Evolutionary conservation across 768 basidiomycete genomes (phyloP).

Genomic region (Termitomyces sp.): DNA sequence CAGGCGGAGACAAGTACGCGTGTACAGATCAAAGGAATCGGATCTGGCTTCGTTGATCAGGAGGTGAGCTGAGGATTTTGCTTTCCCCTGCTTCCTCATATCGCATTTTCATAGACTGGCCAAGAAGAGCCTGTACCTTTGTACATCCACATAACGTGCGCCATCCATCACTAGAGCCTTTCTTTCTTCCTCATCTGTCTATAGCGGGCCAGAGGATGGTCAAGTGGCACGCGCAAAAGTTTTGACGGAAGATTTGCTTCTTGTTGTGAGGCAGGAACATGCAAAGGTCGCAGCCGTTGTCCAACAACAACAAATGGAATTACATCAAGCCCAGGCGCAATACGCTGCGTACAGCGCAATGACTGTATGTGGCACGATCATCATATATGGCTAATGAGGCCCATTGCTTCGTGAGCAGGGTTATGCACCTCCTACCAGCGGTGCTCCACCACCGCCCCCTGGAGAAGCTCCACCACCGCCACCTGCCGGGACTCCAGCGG

Average conservation of each 20-base stretch:
- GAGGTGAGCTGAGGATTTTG: slow-evolving; percentile 49
- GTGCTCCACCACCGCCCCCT: slow-evolving; percentile 51
- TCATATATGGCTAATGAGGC: background rate
- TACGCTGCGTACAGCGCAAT: slow-evolving; percentile 70
- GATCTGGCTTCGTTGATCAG: slow-evolving; percentile 91
- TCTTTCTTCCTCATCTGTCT: background rate
- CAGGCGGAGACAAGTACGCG: slow-evolving; percentile 94
- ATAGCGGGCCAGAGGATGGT: slow-evolving; percentile 51
- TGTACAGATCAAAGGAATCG: slow-evolving; percentile 94
- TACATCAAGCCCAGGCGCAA: slow-evolving; percentile 78
- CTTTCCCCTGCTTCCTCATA: too few species aligned
- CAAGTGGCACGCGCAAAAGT: slow-evolving; percentile 78
- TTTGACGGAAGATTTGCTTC: slow-evolving; percentile 75
- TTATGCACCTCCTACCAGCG: slow-evolving; percentile 44
- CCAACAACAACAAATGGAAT: slow-evolving; percentile 78
- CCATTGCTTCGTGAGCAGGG: slow-evolving; percentile 20
- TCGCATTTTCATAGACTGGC: slow-evolving; percentile 5
- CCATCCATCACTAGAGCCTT: slow-evolving; percentile 9
- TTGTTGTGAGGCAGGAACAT: slow-evolving; percentile 85
- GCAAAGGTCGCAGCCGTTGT: slow-evolving; percentile 56
- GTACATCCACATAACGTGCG: slow-evolving; percentile 89
- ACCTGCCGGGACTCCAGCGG: slow-evolving; percentile 41
- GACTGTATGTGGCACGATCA: slow-evolving; percentile 35
- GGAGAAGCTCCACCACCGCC: slow-evolving; percentile 40
- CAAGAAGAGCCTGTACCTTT: slow-evolving; percentile 72